phyloP scores from a whole-genome alignment of 75 land plant species.

The Cunninghamia lanceolata region DNA sequence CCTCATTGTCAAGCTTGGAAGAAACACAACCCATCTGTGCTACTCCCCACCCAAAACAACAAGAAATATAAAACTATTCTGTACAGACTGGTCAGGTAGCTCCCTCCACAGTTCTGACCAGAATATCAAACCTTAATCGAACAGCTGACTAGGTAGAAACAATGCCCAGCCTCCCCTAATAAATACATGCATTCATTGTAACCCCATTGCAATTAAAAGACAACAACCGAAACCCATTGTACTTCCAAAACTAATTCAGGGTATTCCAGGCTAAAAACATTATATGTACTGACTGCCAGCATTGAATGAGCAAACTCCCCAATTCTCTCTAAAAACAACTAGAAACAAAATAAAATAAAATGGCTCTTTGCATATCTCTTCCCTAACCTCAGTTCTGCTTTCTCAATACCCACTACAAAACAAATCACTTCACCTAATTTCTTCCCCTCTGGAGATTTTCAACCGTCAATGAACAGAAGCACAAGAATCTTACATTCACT shows the following conservation, averaged over 20 bases:
- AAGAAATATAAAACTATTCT: neutral
- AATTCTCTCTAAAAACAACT: neutral
- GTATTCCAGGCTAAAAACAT: neutral
- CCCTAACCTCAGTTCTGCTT: neutral
- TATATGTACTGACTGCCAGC: neutral
- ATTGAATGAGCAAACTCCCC: neutral
- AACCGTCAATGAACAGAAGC: neutral
- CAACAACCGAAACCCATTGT: neutral
- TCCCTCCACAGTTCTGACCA: neutral
- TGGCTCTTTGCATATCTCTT: neutral
- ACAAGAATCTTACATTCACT: neutral
- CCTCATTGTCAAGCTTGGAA: slow-evolving; percentile 66
- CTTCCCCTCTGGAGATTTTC: neutral
- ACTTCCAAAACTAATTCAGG: neutral
- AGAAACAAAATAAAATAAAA: neutral
- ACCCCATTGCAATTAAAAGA: neutral
- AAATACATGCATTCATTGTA: slow-evolving; percentile 8
- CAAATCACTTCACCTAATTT: neutral
- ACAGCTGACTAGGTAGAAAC: neutral
- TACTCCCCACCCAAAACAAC: neutral
- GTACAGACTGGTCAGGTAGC: neutral
- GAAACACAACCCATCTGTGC: slow-evolving; percentile 73
- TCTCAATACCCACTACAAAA: neutral
- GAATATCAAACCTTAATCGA: neutral
- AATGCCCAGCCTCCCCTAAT: neutral